These are phyloP conservation scores for Dipsacomyces acuminosporus DNA, from an alignment of 371 early-diverging fungal genomes.

Conservation along the genomic window DNA sequence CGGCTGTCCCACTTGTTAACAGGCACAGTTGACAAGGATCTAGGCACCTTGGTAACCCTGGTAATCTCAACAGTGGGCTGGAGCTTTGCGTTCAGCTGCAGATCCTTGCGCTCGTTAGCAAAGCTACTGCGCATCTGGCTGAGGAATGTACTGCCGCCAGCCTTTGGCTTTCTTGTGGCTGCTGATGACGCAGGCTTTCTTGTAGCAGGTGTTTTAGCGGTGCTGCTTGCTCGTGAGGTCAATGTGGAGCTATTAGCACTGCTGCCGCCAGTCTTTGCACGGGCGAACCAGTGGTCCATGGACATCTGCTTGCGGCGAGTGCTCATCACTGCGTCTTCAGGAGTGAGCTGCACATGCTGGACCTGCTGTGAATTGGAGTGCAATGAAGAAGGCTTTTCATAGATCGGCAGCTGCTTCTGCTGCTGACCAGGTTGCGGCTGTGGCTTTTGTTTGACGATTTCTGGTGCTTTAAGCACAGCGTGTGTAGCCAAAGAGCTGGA, in stretches of 20 bases:
- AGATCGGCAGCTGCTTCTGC: not conserved
- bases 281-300: constrained; percentile 25
- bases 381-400: not conserved
- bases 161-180: not conserved
- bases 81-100: not conserved
- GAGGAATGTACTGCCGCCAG: constrained; percentile 1
- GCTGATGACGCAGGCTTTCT: constrained; percentile 2
- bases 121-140: constrained; percentile 20
- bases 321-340: constrained; percentile 5
- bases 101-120: constrained; percentile 10
- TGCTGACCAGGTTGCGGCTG: too few species aligned
- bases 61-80: not conserved
- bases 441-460: too few species aligned
- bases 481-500: too few species aligned
- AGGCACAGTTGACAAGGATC: constrained; percentile 26
- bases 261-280: constrained; percentile 1
- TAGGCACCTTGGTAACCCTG: constrained; percentile 24
- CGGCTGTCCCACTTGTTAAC: constrained; percentile 5
- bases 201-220: constrained; percentile 1
- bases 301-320: constrained; percentile 19
- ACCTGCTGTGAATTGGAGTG: too few species aligned
- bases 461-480: too few species aligned
- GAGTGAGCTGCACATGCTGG: constrained; percentile 10
- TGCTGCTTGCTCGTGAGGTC: not conserved
- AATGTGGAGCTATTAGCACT: not conserved